phyloP scores from a whole-genome alignment of 108 stramenopile genomes.

The Fragilariopsis cylindrus region DNA sequence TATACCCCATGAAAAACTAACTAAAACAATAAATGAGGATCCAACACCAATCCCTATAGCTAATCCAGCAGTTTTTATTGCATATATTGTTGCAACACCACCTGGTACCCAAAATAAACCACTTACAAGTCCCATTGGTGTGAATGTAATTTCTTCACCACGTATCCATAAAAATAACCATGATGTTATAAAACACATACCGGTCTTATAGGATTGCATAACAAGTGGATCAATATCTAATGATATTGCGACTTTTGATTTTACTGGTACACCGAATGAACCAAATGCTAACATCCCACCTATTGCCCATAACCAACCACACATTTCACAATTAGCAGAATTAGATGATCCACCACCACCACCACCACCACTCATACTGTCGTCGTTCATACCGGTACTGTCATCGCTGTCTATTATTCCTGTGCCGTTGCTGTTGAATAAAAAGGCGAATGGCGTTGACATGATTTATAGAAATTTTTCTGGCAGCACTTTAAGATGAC shows the following conservation, averaged over 20 bases:
- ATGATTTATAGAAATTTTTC: background rate
- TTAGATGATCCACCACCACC: background rate
- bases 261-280: constrained; percentile 85
- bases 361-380: background rate
- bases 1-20: constrained; percentile 80
- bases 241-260: constrained; percentile 50
- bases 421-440: background rate
- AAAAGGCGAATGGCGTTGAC: background rate
- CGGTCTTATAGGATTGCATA: constrained; percentile 87
- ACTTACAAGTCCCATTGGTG: constrained; percentile 76
- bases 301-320: constrained; percentile 62
- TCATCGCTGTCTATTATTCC: too few relatives aligned
- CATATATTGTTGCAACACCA: constrained; percentile 73
- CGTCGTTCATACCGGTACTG: too few relatives aligned
- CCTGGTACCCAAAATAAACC: constrained; percentile 78
- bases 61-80: constrained; percentile 76
- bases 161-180: constrained; percentile 44
- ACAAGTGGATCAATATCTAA: constrained; percentile 83
- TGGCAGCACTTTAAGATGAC: background rate
- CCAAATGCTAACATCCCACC: constrained; percentile 70
- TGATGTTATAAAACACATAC: constrained; percentile 71
- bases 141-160: constrained; percentile 54
- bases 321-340: constrained; percentile 26
- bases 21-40: constrained; percentile 74
- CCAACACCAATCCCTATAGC: constrained; percentile 80